A percentile compares a stretch with the other conserved stretches of the same genome.
Evolutionary conservation across 345 rosid genomes (phyloP).

Genomic region (Cardamine resedifolia): DNA sequence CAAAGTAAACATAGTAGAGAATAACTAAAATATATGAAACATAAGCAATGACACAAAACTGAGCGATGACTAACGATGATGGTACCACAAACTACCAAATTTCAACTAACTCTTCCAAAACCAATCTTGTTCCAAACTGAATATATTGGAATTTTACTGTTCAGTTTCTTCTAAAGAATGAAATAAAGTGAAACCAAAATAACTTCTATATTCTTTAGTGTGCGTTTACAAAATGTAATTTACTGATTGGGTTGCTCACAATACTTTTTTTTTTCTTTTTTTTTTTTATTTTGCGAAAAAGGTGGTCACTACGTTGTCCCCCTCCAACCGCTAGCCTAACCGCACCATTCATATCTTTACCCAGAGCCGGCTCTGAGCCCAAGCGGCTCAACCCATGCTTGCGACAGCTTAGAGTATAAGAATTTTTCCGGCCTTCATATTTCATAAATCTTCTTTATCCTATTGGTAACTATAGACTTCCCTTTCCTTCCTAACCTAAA

Average conservation of each 20-base stretch:
- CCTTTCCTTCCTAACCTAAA: no score
- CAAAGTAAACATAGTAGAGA: background rate
- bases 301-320: background rate
- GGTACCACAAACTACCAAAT: background rate
- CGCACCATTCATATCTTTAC: background rate
- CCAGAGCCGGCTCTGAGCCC: no score
- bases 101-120: background rate
- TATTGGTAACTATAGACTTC: no score
- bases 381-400: no score
- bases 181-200: background rate
- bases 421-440: no score
- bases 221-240: background rate
- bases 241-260: background rate
- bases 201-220: background rate
- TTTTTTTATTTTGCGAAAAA: no score
- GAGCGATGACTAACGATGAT: background rate
- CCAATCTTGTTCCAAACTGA: background rate
- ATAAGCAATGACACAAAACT: background rate
- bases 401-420: no score
- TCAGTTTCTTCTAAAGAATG: background rate
- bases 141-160: background rate
- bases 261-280: no score
- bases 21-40: background rate
- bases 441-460: no score
- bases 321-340: background rate